These are phyloP conservation scores for Polyplosphaeria fusca DNA, from an alignment of 495 filamentous ascomycete species.

Conservation along the genomic window DNA sequence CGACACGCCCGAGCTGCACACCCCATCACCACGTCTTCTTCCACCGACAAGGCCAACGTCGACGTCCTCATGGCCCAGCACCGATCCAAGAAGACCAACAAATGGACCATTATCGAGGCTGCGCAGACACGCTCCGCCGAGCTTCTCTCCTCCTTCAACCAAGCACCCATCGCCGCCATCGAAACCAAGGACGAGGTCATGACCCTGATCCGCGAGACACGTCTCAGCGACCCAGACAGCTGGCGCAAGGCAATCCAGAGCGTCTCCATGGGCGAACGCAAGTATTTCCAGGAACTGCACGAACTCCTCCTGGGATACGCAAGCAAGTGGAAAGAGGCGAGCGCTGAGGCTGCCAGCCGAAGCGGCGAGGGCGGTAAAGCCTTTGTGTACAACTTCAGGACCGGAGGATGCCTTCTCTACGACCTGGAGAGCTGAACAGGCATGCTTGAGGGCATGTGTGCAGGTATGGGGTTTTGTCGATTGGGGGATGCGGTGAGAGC, in stretches of 20 bases:
- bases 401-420: conserved; percentile 39
- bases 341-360: conserved; percentile 7
- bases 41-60: conserved; percentile 54
- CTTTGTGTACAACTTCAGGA: conserved; percentile 45
- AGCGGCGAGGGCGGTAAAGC: conserved; percentile 37
- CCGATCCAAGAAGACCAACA: conserved; percentile 85
- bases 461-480: too few species aligned
- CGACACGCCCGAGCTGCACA: conserved; percentile 38
- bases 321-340: conserved; percentile 52
- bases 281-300: conserved; percentile 84
- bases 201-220: conserved; percentile 69
- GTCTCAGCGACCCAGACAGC: conserved; percentile 75
- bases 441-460: too few species aligned
- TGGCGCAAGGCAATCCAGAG: conserved; percentile 82
- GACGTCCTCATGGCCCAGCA: conserved; percentile 76
- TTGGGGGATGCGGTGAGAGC: too few species aligned
- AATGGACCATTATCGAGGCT: conserved; percentile 78
- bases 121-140: conserved; percentile 37
- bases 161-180: conserved; percentile 79
- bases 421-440: conserved; percentile 35
- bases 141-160: conserved; percentile 54
- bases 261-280: conserved; percentile 71
- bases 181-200: conserved; percentile 86
- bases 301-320: conserved; percentile 66
- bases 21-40: conserved; percentile 32